Evolutionary conservation across 208 protist species (phyloP).

Genomic region (Balamuthia mandrillaris): DNA sequence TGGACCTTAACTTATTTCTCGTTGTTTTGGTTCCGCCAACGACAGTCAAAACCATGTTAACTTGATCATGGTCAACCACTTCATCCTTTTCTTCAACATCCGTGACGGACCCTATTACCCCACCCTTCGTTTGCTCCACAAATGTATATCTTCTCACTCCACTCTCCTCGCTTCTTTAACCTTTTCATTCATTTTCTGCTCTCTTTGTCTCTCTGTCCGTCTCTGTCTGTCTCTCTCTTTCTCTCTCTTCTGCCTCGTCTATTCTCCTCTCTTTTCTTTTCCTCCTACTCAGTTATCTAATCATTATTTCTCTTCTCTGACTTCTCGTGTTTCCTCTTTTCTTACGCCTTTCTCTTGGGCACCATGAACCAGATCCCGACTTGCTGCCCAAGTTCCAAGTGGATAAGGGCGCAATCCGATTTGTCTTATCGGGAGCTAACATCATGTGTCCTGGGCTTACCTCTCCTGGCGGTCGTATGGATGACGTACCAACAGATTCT

Average conservation of each 20-base stretch:
- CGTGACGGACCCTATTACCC: conserved; percentile 90
- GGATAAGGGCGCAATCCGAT: conserved; percentile 93
- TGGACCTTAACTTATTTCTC: not conserved
- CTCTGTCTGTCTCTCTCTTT: too few species aligned
- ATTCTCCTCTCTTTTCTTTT: not conserved
- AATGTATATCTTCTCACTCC: conserved; percentile 69
- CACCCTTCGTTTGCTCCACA: conserved; percentile 90
- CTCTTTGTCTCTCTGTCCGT: not conserved
- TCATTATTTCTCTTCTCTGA: too few species aligned
- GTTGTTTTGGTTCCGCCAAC: too few species aligned
- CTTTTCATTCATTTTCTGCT: too few species aligned
- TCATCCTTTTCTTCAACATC: conserved; percentile 93
- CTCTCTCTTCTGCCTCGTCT: too few species aligned
- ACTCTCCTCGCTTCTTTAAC: too few species aligned
- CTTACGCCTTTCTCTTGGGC: too few species aligned
- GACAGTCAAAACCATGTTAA: conserved; percentile 72
- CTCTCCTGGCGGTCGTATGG: conserved; percentile 81
- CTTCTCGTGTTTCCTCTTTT: too few species aligned
- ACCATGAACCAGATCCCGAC: conserved; percentile 83
- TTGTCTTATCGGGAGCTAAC: conserved; percentile 93
- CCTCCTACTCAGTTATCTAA: too few species aligned
- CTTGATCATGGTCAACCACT: conserved; percentile 78
- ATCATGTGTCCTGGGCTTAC: conserved; percentile 96
- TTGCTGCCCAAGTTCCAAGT: conserved; percentile 91
- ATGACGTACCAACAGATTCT: conserved; percentile 47